Evolutionary conservation across 2,329 filamentous ascomycete species (phyloP), one percentile per base, ranked within the genome.

Genomic region (Dothideomycetidae sp.): DNA sequence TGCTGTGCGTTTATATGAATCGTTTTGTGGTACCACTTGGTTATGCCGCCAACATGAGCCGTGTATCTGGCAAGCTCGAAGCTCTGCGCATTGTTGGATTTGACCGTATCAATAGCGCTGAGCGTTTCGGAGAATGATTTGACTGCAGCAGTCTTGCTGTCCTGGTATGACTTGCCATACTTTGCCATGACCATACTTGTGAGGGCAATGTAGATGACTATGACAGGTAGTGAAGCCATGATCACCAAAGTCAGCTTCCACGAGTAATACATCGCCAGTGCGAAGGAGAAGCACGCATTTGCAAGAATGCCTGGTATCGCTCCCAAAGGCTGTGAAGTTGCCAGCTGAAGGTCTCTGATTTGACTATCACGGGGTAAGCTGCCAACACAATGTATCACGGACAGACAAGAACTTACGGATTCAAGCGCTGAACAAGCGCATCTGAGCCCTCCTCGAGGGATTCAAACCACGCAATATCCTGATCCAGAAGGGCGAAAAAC

Each of bases 201-300:
- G 17, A 38, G 10, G 3, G 33, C 16, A 3, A 29, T 38, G 1
- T 77, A 50, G 1, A 73, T 40, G 2, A 71, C 63, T 4, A 81
- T 75, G 1, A 88, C 44, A 0, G 88, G 83, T 0, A 85, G 64
- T 0, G 75, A 78, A 0, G 78, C 71, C 3, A 93, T 62, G 9
- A 88, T 76, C 2, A 92, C 75, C 0, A 93, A 62, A 0, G 86
- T 85, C 11, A 96, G 66, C 44, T 78, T 78, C 83, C 82, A 94
- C 0, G 82, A 90, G 48, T 73, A 79, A 53, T 73, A 78, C 18
- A 94, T 68, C 0, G 85, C 83, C 1, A 94, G 63, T 1, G 61
- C 63, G 1, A 93, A 58, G 5, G 80, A 79, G 3, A 73, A 71
- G 3, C 78, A 19, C 0, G 75, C 68, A 3, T 78, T 73, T n/a